Evolutionary conservation across 352 stramenopile genomes (phyloP).

Genomic region (Peronospora destructor): DNA sequence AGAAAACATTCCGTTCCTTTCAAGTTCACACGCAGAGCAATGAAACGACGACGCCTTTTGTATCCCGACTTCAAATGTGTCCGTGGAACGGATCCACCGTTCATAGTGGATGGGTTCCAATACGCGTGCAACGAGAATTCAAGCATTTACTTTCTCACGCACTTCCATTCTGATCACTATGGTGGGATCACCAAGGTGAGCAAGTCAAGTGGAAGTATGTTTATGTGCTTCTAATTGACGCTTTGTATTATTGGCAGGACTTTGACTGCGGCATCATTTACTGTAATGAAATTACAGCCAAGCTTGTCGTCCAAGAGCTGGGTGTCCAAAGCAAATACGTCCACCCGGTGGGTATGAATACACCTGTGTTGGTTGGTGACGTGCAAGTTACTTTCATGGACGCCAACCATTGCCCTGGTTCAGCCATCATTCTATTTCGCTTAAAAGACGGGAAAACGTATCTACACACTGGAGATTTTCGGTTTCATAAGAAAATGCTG

Average conservation of each 20-base stretch:
- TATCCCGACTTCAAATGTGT: slow-evolving; percentile 83
- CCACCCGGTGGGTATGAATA: slow-evolving; percentile 88
- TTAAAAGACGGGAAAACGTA: slow-evolving; percentile 72
- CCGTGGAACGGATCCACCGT: slow-evolving; percentile 60
- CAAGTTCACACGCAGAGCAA: slow-evolving; percentile 26
- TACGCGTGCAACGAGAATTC: slow-evolving; percentile 68
- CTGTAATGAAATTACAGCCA: slow-evolving; percentile 90
- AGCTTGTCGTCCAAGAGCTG: slow-evolving; percentile 88
- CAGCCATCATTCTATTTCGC: slow-evolving; percentile 93
- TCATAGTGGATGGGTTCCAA: slow-evolving; percentile 85
- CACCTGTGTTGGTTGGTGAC: slow-evolving; percentile 65
- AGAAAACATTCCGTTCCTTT: slow-evolving; percentile 26
- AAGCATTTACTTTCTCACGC: slow-evolving; percentile 93
- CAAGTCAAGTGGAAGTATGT: background rate
- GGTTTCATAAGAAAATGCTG: slow-evolving; percentile 73
- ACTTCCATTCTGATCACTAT: slow-evolving; percentile 98
- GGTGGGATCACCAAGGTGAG: slow-evolving; percentile 76
- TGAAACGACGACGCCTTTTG: slow-evolving; percentile 15
- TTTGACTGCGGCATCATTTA: slow-evolving; percentile 94
- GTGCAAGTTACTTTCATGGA: slow-evolving; percentile 93
- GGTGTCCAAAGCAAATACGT: slow-evolving; percentile 89
- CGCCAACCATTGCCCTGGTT: slow-evolving; percentile 95
- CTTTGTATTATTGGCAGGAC: slow-evolving; percentile 16
- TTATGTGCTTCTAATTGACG: slow-evolving; percentile 2
- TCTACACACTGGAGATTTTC: slow-evolving; percentile 90